Conservation (phyloP, 352 stramenopile genomes). For the Globisporangium cystogenes region DNA sequence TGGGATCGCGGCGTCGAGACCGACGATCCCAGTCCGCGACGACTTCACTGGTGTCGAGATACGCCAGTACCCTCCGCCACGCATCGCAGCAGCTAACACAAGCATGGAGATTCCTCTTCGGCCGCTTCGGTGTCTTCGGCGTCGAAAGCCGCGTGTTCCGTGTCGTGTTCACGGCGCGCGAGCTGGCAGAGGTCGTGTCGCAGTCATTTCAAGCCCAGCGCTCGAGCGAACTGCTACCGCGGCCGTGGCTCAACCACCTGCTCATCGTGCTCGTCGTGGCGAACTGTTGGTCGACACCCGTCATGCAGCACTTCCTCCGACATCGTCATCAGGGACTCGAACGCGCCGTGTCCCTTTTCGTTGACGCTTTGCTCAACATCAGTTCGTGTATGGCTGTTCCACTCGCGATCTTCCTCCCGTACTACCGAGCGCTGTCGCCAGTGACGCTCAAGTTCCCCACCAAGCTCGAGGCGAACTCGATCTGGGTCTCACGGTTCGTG, state of each 20-base stretch:
- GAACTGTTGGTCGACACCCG: not conserved
- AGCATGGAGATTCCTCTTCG: not conserved
- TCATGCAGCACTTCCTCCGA: not conserved
- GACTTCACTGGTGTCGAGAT: not conserved
- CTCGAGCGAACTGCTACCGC: conserved; percentile 8
- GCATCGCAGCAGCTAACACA: not conserved
- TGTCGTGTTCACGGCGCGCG: conserved; percentile 7
- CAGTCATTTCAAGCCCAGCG: conserved; percentile 16
- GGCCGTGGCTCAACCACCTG: conserved; percentile 2
- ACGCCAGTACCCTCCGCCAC: not conserved
- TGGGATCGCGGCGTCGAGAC: not conserved
- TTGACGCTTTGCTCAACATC: not conserved
- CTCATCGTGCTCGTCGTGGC: not conserved
- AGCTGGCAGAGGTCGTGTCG: conserved; percentile 11
- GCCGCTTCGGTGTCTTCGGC: conserved; percentile 5
- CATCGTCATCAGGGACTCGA: not conserved
- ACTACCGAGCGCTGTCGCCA: conserved; percentile 7
- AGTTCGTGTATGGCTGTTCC: not conserved
- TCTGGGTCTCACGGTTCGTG: conserved; percentile 18
- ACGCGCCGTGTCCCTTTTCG: not conserved
- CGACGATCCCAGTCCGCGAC: not conserved
- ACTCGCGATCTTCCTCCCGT: not conserved
- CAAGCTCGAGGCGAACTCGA: conserved; percentile 17
- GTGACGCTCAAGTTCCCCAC: conserved; percentile 13
- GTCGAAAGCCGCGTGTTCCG: conserved; percentile 7